phyloP scores from a whole-genome alignment of 495 filamentous ascomycete genomes.

The Articulospora tetracladia region DNA sequence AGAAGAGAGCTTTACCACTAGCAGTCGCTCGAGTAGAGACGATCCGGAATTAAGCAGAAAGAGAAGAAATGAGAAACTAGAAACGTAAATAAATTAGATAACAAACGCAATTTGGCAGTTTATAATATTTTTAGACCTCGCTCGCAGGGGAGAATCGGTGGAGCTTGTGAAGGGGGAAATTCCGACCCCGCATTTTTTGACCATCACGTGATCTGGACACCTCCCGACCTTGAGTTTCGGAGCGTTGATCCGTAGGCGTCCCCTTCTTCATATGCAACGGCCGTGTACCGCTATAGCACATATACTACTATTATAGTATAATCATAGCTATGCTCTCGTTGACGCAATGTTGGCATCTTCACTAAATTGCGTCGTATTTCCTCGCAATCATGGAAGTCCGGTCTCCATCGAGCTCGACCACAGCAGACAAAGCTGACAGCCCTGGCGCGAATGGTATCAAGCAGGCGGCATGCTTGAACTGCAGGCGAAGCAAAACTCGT shows the following conservation, averaged over 20 bases:
- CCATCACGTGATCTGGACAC: not conserved
- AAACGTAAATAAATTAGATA: too few relatives aligned
- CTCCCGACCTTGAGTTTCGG: not conserved
- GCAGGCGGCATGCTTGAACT: constrained; percentile 64
- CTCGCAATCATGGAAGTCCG: constrained; percentile 16
- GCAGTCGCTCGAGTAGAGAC: too few relatives aligned
- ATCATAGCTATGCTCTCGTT: not conserved
- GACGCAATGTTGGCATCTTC: not conserved
- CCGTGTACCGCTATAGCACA: too few relatives aligned
- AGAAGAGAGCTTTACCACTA: too few relatives aligned
- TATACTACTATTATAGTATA: too few relatives aligned
- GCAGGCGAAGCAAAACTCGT: constrained; percentile 64
- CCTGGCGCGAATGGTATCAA: constrained; percentile 22
- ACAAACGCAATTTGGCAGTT: too few relatives aligned
- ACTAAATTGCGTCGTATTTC: not conserved
- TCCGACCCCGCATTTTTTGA: not conserved
- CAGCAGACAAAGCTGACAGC: constrained; percentile 13
- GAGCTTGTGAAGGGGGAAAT: not conserved
- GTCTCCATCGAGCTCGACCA: constrained; percentile 21
- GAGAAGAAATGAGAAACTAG: too few relatives aligned
- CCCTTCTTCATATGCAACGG: too few relatives aligned
- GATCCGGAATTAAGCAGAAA: too few relatives aligned
- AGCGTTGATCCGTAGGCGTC: not conserved
- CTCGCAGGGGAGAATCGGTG: too few relatives aligned
- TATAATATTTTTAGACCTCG: too few relatives aligned